Evolutionary conservation across 495 filamentous ascomycete species (phyloP).

Genomic region (Eremomyces bilateralis): DNA sequence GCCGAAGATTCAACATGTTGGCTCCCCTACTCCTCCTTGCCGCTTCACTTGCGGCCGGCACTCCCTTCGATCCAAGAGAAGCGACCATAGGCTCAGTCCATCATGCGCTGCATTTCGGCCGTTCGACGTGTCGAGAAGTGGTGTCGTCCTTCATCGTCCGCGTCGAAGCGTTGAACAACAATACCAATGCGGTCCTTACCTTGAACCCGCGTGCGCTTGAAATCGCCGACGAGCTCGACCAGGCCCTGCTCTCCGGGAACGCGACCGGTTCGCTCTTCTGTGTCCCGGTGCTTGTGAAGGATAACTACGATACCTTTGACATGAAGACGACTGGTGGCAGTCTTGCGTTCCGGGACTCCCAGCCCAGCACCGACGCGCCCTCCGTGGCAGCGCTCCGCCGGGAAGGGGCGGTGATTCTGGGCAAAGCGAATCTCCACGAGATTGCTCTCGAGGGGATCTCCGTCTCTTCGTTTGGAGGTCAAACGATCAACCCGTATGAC

Average conservation of each 20-base stretch:
- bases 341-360: conserved; percentile 23
- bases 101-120: conserved; percentile 24
- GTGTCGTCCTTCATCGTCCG: conserved; percentile 32
- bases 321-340: conserved; percentile 35
- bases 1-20: too few species aligned
- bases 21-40: too few species aligned
- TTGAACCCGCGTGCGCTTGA: conserved; percentile 29
- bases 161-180: conserved; percentile 31
- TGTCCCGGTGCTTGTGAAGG: conserved; percentile 40
- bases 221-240: conserved; percentile 27
- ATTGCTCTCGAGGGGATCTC: conserved; percentile 39
- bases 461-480: conserved; percentile 37
- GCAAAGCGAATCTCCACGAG: conserved; percentile 45
- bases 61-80: conserved; percentile 31
- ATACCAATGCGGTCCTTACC: conserved; percentile 33
- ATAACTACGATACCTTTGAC: conserved; percentile 33
- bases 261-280: conserved; percentile 27
- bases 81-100: conserved; percentile 34
- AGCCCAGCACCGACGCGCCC: conserved; percentile 25
- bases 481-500: conserved; percentile 43
- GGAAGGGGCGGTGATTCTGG: conserved; percentile 42
- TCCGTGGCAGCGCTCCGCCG: conserved; percentile 26
- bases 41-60: too few species aligned
- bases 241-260: conserved; percentile 22
- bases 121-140: conserved; percentile 28